phyloP scores from a whole-genome alignment of 2,329 filamentous ascomycete genomes.

The Fusarium liriodendri region DNA sequence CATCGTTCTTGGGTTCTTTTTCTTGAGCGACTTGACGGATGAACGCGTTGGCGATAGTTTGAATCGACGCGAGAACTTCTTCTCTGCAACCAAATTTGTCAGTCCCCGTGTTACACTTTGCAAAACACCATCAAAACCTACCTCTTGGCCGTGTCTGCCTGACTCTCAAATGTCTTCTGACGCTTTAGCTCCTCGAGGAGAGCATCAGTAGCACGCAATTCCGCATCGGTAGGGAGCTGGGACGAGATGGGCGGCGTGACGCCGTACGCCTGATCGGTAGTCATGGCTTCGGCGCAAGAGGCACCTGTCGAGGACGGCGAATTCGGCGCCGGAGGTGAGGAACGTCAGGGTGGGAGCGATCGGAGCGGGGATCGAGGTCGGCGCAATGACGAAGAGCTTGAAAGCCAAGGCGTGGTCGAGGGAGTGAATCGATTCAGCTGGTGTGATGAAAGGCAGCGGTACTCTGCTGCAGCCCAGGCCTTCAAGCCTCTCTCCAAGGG shows the following conservation, averaged over 20 bases:
- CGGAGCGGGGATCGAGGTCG: background rate
- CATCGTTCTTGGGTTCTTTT: conserved; percentile 78
- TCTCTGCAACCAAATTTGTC: conserved; percentile 25
- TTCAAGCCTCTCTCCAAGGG: conserved; percentile 37
- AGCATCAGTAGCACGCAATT: conserved; percentile 80
- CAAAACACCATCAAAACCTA: conserved; percentile 49
- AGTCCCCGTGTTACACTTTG: background rate
- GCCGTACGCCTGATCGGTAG: conserved; percentile 62
- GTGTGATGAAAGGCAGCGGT: background rate
- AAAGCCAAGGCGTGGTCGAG: background rate
- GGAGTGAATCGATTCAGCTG: conserved; percentile 8
- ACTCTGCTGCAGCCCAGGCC: conserved; percentile 5
- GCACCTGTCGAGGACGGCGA: conserved; percentile 12
- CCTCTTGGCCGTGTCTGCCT: conserved; percentile 86
- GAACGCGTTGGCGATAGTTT: conserved; percentile 86
- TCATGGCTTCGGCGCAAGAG: conserved; percentile 43
- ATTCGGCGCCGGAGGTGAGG: background rate
- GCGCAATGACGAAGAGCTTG: conserved; percentile 1
- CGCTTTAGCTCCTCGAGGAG: conserved; percentile 86
- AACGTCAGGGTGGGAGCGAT: background rate
- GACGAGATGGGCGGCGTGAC: conserved; percentile 87
- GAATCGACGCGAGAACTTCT: conserved; percentile 79
- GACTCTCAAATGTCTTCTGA: conserved; percentile 92
- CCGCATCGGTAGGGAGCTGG: conserved; percentile 78
- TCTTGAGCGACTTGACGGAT: conserved; percentile 82